Percentiles rank a stretch among this genome's conserved stretches.
Evolutionary conservation across 1,284 basidiomycete genomes (phyloP).

Genomic region (Ceratobasidium sp.): DNA sequence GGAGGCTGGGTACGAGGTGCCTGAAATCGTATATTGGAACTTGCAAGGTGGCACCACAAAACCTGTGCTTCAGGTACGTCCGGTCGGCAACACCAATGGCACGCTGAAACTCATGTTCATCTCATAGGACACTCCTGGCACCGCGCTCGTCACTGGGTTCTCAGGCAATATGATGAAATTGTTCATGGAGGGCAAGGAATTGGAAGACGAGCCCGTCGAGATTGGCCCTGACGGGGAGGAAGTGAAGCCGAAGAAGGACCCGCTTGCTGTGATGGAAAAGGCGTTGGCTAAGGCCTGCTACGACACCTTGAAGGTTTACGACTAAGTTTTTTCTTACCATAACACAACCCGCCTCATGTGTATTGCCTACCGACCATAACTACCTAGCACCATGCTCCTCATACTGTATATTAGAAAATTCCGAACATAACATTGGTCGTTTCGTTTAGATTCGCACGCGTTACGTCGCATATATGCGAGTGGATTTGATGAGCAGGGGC

Average conservation of each 20-base stretch:
- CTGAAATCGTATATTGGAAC: constrained; percentile 73
- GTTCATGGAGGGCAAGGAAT: constrained; percentile 69
- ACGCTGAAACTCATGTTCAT: background rate
- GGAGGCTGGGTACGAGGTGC: constrained; percentile 74
- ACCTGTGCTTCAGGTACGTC: constrained; percentile 39
- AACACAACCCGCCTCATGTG: no score
- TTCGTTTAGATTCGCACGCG: no score
- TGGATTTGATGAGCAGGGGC: no score
- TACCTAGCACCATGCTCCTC: no score
- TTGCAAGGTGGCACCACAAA: constrained; percentile 53
- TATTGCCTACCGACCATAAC: no score
- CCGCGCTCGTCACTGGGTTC: constrained; percentile 76
- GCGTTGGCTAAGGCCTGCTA: constrained; percentile 66
- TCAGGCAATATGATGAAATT: constrained; percentile 78
- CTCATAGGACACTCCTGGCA: constrained; percentile 60
- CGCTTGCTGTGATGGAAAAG: constrained; percentile 64
- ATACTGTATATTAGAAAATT: no score
- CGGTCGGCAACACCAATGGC: background rate
- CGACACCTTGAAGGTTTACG: constrained; percentile 54
- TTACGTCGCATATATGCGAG: no score
- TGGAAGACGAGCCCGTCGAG: constrained; percentile 51
- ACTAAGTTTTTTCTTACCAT: constrained; percentile 46
- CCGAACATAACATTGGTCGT: no score
- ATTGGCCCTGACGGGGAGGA: constrained; percentile 56
- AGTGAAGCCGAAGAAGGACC: constrained; percentile 53